phyloP scores from a whole-genome alignment of 2,329 filamentous ascomycete species.

The Fusarium sp. region DNA sequence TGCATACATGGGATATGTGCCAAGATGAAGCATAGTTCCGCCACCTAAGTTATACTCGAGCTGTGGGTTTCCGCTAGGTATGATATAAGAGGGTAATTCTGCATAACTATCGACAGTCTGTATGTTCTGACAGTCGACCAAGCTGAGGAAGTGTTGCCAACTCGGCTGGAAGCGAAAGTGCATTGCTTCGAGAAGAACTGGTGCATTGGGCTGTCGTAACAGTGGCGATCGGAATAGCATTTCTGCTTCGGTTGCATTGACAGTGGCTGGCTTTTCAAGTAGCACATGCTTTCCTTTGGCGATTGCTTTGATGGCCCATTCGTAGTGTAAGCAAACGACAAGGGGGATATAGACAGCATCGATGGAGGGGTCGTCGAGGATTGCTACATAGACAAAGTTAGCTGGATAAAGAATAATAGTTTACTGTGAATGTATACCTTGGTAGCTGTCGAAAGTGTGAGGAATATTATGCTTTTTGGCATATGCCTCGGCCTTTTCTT shows the following conservation, averaged over 20 bases:
- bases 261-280: background rate
- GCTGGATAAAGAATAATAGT: fast-evolving
- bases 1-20: background rate
- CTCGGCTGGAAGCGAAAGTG: background rate
- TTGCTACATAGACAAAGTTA: background rate
- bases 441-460: background rate
- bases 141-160: background rate
- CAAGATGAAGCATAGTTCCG: background rate
- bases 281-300: background rate
- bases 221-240: background rate
- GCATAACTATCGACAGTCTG: fast-evolving
- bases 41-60: background rate
- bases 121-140: background rate
- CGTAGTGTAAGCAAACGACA: background rate
- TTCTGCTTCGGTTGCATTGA: background rate
- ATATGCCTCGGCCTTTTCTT: background rate
- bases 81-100: fast-evolving
- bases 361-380: background rate
- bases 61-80: background rate
- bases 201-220: background rate
- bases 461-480: background rate
- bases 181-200: background rate
- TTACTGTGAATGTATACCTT: background rate
- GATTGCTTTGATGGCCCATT: background rate
- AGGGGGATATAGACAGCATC: slow-evolving; percentile 1